Evolutionary conservation across 257 asterid species (phyloP).

Genomic region (Fraxinus americana): DNA sequence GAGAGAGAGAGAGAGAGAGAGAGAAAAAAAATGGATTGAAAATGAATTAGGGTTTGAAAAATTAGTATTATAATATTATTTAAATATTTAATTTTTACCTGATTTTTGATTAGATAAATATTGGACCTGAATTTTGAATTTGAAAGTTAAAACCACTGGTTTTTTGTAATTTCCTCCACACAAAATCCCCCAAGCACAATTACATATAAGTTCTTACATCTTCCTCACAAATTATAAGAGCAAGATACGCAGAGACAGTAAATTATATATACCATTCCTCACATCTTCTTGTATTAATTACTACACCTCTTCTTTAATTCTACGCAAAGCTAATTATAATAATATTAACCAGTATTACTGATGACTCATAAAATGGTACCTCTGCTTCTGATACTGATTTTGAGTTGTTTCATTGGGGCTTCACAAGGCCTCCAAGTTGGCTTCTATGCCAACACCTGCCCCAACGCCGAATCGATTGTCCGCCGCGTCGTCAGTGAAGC

Average conservation of each 20-base stretch:
- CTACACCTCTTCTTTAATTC: not conserved
- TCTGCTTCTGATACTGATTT: conserved; percentile 9
- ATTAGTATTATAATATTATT: no score
- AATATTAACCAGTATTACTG: not conserved
- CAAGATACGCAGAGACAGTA: not conserved
- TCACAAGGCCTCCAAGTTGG: conserved; percentile 56
- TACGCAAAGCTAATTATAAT: not conserved
- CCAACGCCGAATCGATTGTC: conserved; percentile 67
- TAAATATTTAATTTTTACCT: no score
- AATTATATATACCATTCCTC: not conserved
- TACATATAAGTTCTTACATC: not conserved
- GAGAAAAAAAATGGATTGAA: no score
- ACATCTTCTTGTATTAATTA: not conserved
- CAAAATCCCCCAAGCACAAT: not conserved
- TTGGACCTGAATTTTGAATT: no score
- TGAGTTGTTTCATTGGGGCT: conserved; percentile 24
- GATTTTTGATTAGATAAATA: no score
- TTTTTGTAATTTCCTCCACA: no score
- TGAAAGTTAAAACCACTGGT: no score
- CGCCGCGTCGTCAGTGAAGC: conserved; percentile 49
- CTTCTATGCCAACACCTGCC: conserved; percentile 66
- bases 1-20: no score
- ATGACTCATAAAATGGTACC: conserved; percentile 16
- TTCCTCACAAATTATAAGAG: not conserved
- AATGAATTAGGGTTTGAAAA: no score